Percentiles rank a stretch among this genome's conserved stretches.
phyloP scores from a whole-genome alignment of 192 early-diverging fungal species.

The Chytriomyces sp. region DNA sequence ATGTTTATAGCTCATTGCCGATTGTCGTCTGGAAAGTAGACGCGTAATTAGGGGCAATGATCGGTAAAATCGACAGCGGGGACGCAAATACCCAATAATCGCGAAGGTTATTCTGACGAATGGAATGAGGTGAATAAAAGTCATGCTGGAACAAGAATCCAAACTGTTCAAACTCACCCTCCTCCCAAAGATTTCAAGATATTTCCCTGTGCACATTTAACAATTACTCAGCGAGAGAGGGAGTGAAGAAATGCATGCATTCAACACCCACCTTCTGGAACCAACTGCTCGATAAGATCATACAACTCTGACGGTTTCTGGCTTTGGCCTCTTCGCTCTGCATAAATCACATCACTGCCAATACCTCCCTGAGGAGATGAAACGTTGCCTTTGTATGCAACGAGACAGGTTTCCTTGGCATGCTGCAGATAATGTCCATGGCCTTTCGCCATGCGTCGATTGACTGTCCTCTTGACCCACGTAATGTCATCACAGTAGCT shows the following conservation, averaged over 20 bases:
- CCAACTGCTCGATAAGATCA: slow-evolving; percentile 91
- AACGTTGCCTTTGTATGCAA: slow-evolving; percentile 81
- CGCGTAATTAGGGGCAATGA: not conserved
- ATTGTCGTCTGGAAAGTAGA: slow-evolving; percentile 58
- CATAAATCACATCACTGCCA: slow-evolving; percentile 89
- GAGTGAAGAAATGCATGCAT: not conserved
- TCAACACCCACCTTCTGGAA: slow-evolving; percentile 72
- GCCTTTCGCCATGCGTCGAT: slow-evolving; percentile 95
- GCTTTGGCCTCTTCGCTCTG: slow-evolving; percentile 91
- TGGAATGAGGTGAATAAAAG: not conserved
- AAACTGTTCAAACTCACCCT: slow-evolving; percentile 33
- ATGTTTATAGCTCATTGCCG: slow-evolving; percentile 91
- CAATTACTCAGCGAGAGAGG: no score
- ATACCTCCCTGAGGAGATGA: slow-evolving; percentile 41
- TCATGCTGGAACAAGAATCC: not conserved
- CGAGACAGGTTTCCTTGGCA: slow-evolving; percentile 95
- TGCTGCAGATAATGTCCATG: slow-evolving; percentile 98
- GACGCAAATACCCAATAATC: slow-evolving; percentile 83
- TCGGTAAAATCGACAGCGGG: not conserved
- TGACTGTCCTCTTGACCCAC: slow-evolving; percentile 98
- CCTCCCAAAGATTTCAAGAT: slow-evolving; percentile 94
- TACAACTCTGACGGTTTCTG: slow-evolving; percentile 97
- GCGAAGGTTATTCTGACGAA: slow-evolving; percentile 81
- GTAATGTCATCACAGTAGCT: slow-evolving; percentile 93
- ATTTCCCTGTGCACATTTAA: slow-evolving; percentile 70